Evolutionary conservation across 768 basidiomycete species (phyloP), one percentile per base, ranked within the genome.

Genomic region (Psilocybe azurescens): DNA sequence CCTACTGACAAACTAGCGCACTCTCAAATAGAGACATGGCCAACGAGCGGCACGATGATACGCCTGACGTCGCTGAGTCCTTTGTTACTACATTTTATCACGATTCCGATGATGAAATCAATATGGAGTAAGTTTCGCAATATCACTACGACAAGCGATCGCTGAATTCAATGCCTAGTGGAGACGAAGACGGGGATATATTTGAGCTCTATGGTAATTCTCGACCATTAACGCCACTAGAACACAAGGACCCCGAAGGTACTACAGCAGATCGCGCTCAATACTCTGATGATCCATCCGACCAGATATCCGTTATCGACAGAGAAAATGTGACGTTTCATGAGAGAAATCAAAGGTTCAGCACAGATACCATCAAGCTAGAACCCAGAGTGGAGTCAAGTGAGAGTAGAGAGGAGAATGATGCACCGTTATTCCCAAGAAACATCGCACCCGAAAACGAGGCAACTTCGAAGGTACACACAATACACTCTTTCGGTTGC

Each of bases 171-270:
- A 50, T 63, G 11, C 62, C 53, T n/a, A 70, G 67, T n/a, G 74
- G 73, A 32, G 72, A 69, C 48, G 72, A 72, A 49, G 73, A 73
- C 44, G 66, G 63, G 44, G 61, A 71, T 53, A 51, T 76, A 13
- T 75, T 75, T 38, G 72, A 73, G 53, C 57, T 74, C 8, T 75
- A 77, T 51, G 65, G 59, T 48, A 63, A 68, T 53, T 63, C 46
- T 18, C 65, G 67, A 11, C 69, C 73, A 18, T 63, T 69, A 9
- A 69, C 71, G 18, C 58, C 61, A 5, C 44, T 50, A 11, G 46
- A 39, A n/a, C 41, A n/a, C 5, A 30, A 7, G 29, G 44, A 59
- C n/a, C 44, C 48, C 3, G 60, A 52, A 20, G 49, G 28, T 14
- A 47, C 52, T 18, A n/a, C 38, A 9, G n/a, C 28, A 16, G 54